Conservation (phyloP, 805 yeast genomes). For the Metschnikowia baotianmanensis region DNA sequence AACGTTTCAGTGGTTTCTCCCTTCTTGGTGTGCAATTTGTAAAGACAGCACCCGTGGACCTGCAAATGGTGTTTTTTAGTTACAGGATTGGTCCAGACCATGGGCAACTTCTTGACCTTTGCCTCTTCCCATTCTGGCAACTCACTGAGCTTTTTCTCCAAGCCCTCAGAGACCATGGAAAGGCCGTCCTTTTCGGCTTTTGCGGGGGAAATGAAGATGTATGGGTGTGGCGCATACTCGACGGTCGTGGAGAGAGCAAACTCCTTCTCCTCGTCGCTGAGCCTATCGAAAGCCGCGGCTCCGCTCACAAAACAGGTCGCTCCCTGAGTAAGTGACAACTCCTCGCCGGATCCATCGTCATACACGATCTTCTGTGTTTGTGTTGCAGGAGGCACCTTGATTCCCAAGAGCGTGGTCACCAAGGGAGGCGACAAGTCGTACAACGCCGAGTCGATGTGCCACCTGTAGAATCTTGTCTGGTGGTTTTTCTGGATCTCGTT, state of each 20-base stretch:
- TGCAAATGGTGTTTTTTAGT: constrained; percentile 82
- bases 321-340: constrained; percentile 69
- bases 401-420: constrained; percentile 80
- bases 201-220: constrained; percentile 78
- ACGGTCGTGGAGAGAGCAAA: constrained; percentile 77
- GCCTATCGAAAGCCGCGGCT: constrained; percentile 66
- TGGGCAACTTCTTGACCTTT: constrained; percentile 73
- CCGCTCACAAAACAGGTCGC: constrained; percentile 90
- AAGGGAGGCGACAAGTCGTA: constrained; percentile 85
- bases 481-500: constrained; percentile 58
- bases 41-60: constrained; percentile 85
- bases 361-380: constrained; percentile 64
- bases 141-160: constrained; percentile 62
- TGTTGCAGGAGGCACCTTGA: constrained; percentile 72
- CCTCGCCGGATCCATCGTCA: constrained; percentile 52
- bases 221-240: constrained; percentile 90
- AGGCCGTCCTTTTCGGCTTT: constrained; percentile 83
- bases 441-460: constrained; percentile 92
- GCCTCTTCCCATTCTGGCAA: constrained; percentile 82
- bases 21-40: constrained; percentile 53
- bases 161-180: constrained; percentile 79
- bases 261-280: constrained; percentile 68
- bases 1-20: constrained; percentile 47
- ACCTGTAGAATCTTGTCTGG: constrained; percentile 81
- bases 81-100: constrained; percentile 91